A percentile compares a stretch with the other conserved stretches of the same genome.
These are phyloP conservation scores for Penicillium lagena DNA, from an alignment of 495 filamentous ascomycete species.

Conservation along the genomic window DNA sequence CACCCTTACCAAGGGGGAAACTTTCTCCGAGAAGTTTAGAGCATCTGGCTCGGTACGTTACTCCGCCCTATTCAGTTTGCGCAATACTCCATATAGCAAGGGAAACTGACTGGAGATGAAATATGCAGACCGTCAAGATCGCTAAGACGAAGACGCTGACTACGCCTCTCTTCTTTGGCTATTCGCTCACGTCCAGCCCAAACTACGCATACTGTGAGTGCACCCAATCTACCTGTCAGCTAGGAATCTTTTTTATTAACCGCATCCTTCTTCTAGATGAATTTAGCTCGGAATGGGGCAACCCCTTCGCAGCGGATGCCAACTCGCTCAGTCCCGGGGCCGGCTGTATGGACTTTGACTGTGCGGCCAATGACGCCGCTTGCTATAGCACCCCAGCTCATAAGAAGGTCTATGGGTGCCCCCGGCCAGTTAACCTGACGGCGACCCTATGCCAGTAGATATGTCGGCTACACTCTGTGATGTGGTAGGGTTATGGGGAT, in stretches of 20 bases:
- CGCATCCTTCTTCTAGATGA: slow-evolving; percentile 13
- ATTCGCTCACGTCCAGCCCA: slow-evolving; percentile 21
- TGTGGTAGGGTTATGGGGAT: slow-evolving; percentile 1
- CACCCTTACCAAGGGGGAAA: slow-evolving; percentile 15
- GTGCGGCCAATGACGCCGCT: slow-evolving; percentile 18
- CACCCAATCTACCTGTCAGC: slow-evolving; percentile 3
- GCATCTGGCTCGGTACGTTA: slow-evolving; percentile 21
- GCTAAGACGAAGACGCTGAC: slow-evolving; percentile 19
- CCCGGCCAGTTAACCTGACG: slow-evolving; percentile 19
- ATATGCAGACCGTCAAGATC: slow-evolving; percentile 22
- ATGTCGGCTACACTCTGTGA: slow-evolving; percentile 2
- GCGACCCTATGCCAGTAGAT: slow-evolving; percentile 16
- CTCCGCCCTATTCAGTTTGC: not conserved
- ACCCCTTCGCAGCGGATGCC: slow-evolving; percentile 20
- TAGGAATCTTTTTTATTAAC: slow-evolving; percentile 6
- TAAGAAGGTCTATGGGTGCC: slow-evolving; percentile 25
- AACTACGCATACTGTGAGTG: slow-evolving; percentile 25
- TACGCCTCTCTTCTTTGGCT: slow-evolving; percentile 23
- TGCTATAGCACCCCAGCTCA: slow-evolving; percentile 23
- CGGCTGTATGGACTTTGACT: slow-evolving; percentile 22
- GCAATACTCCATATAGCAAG: slow-evolving; percentile 1
- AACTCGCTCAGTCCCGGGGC: slow-evolving; percentile 23
- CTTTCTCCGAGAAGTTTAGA: slow-evolving; percentile 21
- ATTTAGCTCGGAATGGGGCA: slow-evolving; percentile 23
- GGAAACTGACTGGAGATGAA: slow-evolving; percentile 9